Evolutionary conservation across 2,329 filamentous ascomycete species (phyloP), one percentile per base, ranked within the genome.

Genomic region (Trichoderma sp.): DNA sequence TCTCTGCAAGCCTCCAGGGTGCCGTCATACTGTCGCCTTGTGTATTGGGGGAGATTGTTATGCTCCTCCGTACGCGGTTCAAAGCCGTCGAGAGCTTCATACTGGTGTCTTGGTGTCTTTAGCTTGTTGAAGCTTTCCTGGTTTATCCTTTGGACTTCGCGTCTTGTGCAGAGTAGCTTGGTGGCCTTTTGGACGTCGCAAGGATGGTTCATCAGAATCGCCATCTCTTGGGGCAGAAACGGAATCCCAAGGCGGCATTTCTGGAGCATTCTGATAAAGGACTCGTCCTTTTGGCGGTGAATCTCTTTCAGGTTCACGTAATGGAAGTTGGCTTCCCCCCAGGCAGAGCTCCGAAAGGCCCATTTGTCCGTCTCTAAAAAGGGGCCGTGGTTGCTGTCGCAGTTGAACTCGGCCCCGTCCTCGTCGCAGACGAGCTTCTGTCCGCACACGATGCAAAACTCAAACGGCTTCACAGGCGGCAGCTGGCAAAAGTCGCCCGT

Each of bases 271-370:
- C 39, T 46, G 59, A 68, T 65, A 5, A 68, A 68, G 14, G 55
- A 34, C 24, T 75, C 68, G 71, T 90, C 87, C 6, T 74, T 83
- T 69, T 90, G 88, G 5, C 88, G 83, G 73, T 89, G 86, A 5
- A 90, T 86, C 13, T 83, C 79, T 3, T 78, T 83, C 0, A 90
- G 79, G 7, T 87, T 80, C 2, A 89, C 78, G 67, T 86, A 81
- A 2, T 75, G 75, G 72, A 90, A 89, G 2, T 83, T 72, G 70
- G 86, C 86, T 58, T 84, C 78, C n/a, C 78, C 69, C 89, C 88
- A 91, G 0, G 83, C 83, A 1, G 76, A 66, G 70, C 86, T 88
- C 28, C 81, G 79, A 72, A 90, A 90, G 0, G 87, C 88, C 85
- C 87, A 90, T 71, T 87, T 88, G 14, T 90, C 83, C n/a, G 76